Evolutionary conservation across 2,329 filamentous ascomycete species (phyloP), one percentile per base, ranked within the genome.

Genomic region (Alternaria burnsii): DNA sequence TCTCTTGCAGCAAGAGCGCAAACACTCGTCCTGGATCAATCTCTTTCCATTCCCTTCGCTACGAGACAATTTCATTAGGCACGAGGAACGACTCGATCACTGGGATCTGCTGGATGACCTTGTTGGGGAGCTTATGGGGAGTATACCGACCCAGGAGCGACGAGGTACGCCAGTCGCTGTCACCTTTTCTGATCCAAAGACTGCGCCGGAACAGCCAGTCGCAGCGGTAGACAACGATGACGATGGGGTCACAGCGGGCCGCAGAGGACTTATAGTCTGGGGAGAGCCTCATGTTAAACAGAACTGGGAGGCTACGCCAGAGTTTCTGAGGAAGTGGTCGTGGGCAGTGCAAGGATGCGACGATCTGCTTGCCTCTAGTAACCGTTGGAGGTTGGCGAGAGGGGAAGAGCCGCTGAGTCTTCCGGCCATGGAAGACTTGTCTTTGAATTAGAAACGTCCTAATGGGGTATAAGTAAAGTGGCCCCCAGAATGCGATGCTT

Each of bases 1-100:
- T 1, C 53, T 72, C 12, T 76, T 80, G 0, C 86, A 87, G 68
- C 68, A 79, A 11, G 66, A 77, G 3, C 71, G 85, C 12, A 80
- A 82, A 2, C 85, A 87, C 61, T 85, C 87, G 62, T 84, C 85
- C 1, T 63, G 86, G 16, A 72, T 88, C 20, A 86, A 88, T 67
- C 74, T 88, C 44, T 70, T 88, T 1, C 86, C 85, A 1, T 87
- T 85, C 85, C 84, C 86, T 2, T 73, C 67, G 30, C 81, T 82
- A 32, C 79, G 86, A 12, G 83, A 86, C 63, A 81, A 82, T 53
- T 73, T 85, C 46, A 83, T 88, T 20, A 32, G 38, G 24, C 41
- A 28, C 6, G 52, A 48, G 28, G 52, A 40, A 38, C 36, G 4
- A 8, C 52, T 59, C 20, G 60, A 62, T 20, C 55, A 52, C 22